Evolutionary conservation across 2,329 filamentous ascomycete genomes (phyloP).

Genomic region (Ilyonectria mors-panacis): DNA sequence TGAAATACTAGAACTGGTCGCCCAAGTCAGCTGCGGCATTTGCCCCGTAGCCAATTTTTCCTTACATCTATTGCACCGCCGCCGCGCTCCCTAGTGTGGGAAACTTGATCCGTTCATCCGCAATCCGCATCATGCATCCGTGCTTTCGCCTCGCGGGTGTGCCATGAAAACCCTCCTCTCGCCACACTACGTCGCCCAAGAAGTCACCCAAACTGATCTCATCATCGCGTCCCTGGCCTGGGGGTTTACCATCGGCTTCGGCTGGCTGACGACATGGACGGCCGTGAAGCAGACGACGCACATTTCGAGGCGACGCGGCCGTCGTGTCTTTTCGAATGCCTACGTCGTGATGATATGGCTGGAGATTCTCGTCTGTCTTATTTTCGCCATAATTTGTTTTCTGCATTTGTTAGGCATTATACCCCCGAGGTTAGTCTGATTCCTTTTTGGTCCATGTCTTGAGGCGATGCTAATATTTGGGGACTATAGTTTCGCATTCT

Average conservation of each 20-base stretch:
- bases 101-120: background rate
- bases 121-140: background rate
- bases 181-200: constrained; percentile 38
- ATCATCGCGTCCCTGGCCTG: constrained; percentile 49
- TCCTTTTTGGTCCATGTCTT: background rate
- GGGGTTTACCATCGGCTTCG: constrained; percentile 57
- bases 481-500: constrained; percentile 46
- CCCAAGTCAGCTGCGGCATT: background rate
- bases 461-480: background rate
- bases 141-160: background rate
- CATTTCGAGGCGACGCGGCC: constrained; percentile 52
- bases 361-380: constrained; percentile 59
- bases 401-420: constrained; percentile 44
- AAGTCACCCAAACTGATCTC: constrained; percentile 38
- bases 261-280: constrained; percentile 55
- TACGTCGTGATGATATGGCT: constrained; percentile 66
- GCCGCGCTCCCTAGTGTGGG: background rate
- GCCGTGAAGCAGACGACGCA: constrained; percentile 54
- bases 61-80: background rate
- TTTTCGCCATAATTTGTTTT: constrained; percentile 57
- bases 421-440: constrained; percentile 42
- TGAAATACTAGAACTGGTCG: background rate
- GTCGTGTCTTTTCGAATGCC: constrained; percentile 52
- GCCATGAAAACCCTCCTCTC: constrained; percentile 45
- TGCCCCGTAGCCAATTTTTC: background rate